Evolutionary conservation across 2,329 filamentous ascomycete genomes (phyloP), one percentile per base, ranked within the genome.

Genomic region (Claviceps monticola): DNA sequence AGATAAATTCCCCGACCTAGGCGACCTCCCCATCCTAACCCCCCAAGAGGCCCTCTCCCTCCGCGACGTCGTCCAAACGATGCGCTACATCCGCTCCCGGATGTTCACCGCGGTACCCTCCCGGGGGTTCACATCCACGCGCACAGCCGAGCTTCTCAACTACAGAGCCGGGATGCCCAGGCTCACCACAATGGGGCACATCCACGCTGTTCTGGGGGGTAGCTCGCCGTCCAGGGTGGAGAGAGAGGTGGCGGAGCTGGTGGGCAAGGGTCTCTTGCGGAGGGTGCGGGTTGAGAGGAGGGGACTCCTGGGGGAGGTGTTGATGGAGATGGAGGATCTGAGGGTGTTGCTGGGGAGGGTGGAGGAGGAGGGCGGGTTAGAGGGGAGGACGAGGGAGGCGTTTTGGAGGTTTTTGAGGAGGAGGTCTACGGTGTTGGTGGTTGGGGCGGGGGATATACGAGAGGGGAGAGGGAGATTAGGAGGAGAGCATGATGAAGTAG

Each of bases 31-130:
- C 36, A 70, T 75, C 3, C 68, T 86, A 0, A 73, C 74, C 13
- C 68, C 72, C 36, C 38, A 34, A 13, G 49, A 53, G 34, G 75
- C n/a, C 14, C 21, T 26, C 14, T 21, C 82, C 56, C 66, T 80
- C 14, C 71, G 77, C 49, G 79, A 84, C 62, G 75, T 83, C 1
- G 72, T 79, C 0, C 82, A 86, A 61, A 80, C 81, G 21, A 79
- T 88, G 61, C 70, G 74, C 49, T 78, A 83, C 64, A 76, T 83
- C 48, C 76, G 75, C 39, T 66, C 62, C 19, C 71, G 68, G 59
- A 86, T 84, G 76, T 88, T 87, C 68, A 75, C 73, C 41, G 68
- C 75, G 1, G 69, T 88, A 11, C 84, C 84, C 2, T 71, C 74
- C 19, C 70, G 74, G 0, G 83, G 83, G 21, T 80, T 88, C 74